Evolutionary conservation across 2,329 filamentous ascomycete genomes (phyloP), one percentile per base, ranked within the genome.

Genomic region (Fusarium succisae): DNA sequence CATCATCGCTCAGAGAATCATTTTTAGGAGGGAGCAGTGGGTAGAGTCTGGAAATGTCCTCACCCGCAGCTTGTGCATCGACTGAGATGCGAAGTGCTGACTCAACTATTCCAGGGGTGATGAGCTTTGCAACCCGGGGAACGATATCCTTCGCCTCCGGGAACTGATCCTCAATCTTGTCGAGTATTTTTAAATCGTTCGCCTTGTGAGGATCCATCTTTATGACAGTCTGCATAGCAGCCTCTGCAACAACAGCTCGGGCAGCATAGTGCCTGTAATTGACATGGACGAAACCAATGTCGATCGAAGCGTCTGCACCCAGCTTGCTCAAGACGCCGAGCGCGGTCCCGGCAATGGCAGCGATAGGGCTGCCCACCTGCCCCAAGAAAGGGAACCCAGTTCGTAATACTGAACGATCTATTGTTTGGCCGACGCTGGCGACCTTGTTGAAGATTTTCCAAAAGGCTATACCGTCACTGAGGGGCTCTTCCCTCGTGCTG

Each of bases 11-110:
- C 2, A 44, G 12, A 44, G 26, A 8, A 11, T 2, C 5, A 12
- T 4, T n/a, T 0, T 3, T 2, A 0, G 4, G 2, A 44, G 53
- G 22, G 9, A 56, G 26, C 8, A 12, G 12, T 6, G 38, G 38
- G 38, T 56, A 44, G 12, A 56, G 20, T 2, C 15, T 32, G 1
- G 26, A 11, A 1, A 1, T 18, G 1, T 30, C 37, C 1, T n/a
- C 20, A 15, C 48, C 30, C 10, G 22, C 10, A 30, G 8, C 53
- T 0, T 55, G 20, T 1, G 26, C 22, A 0, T 56, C 4, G 13
- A 43, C 26, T 24, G 38, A 41, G 7, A 56, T 30, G 2, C 53
- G 37, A 20, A 44, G 26, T 1, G 53, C 38, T 0, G 26, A 41
- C 26, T 56, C 38, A 4, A 41, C 0, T 0, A 56, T 56, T 0